A percentile compares a stretch with the other conserved stretches of the same genome.
phyloP scores from a whole-genome alignment of 345 rosid species.

The Aquilaria yunnanensis region DNA sequence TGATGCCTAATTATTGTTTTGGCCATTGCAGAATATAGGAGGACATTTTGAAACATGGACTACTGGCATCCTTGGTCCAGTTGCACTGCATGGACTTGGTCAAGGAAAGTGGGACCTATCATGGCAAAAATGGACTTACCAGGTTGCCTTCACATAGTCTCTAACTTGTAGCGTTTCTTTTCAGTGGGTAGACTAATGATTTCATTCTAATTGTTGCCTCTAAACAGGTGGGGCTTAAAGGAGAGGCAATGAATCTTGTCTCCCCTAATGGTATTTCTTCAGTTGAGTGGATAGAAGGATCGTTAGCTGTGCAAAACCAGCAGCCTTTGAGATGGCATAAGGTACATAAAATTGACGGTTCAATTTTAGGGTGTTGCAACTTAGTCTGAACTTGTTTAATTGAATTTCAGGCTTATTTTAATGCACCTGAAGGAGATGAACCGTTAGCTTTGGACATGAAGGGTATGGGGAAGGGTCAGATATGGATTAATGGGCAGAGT shows the following conservation, averaged over 20 bases:
- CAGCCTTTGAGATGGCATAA: slow-evolving; percentile 97
- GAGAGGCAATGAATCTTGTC: slow-evolving; percentile 86
- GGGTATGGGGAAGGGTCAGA: slow-evolving; percentile 97
- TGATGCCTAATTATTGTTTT: background rate
- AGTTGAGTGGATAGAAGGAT: slow-evolving; percentile 67
- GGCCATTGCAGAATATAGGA: slow-evolving; percentile 65
- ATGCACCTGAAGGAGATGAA: slow-evolving; percentile 90
- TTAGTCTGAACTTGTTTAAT: background rate
- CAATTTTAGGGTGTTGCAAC: slow-evolving; percentile 1
- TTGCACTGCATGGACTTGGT: slow-evolving; percentile 82
- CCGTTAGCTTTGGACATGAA: slow-evolving; percentile 95
- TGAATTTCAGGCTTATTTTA: slow-evolving; percentile 58
- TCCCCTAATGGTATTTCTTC: slow-evolving; percentile 59
- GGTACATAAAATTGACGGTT: slow-evolving; percentile 29
- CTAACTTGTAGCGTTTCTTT: background rate
- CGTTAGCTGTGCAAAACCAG: slow-evolving; percentile 54
- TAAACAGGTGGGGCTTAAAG: slow-evolving; percentile 90
- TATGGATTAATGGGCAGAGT: slow-evolving; percentile 94
- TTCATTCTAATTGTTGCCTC: slow-evolving; percentile 5
- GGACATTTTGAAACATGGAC: slow-evolving; percentile 96
- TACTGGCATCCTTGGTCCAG: slow-evolving; percentile 95
- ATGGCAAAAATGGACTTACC: slow-evolving; percentile 97
- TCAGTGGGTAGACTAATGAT: background rate
- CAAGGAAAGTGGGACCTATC: slow-evolving; percentile 90
- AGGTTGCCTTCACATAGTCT: slow-evolving; percentile 36